A percentile compares a stretch with the other conserved stretches of the same genome.
phyloP scores from a whole-genome alignment of 2,329 filamentous ascomycete species.

The Myriosclerotinia duriaeana region DNA sequence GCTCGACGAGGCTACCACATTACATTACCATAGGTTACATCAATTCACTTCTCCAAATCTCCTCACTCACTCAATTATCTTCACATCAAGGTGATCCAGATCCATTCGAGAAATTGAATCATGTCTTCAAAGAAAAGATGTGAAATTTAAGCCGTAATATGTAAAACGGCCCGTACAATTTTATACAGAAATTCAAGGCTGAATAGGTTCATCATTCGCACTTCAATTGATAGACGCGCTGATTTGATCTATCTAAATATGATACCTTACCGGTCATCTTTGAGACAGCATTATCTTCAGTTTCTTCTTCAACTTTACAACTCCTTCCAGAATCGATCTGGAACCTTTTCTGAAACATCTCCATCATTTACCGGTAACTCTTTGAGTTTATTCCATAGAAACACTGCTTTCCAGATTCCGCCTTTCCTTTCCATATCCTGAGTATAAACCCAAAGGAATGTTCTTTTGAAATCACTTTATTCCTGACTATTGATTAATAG shows the following conservation, averaged over 20 bases:
- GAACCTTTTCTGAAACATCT: background rate
- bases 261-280: background rate
- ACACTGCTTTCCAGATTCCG: background rate
- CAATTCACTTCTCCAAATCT: background rate
- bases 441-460: background rate
- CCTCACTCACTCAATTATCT: background rate
- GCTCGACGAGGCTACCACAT: background rate
- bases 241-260: background rate
- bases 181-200: background rate
- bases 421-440: too few relatives aligned
- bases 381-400: background rate
- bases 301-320: background rate
- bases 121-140: background rate
- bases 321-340: background rate
- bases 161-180: background rate
- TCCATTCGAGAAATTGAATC: background rate
- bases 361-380: background rate
- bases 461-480: background rate
- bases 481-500: background rate
- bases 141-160: background rate
- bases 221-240: background rate
- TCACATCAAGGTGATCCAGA: background rate
- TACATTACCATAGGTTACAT: background rate
- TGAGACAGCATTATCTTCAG: background rate
- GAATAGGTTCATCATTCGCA: background rate